phyloP scores from a whole-genome alignment of 768 basidiomycete genomes.

The Kwoniella sp. region DNA sequence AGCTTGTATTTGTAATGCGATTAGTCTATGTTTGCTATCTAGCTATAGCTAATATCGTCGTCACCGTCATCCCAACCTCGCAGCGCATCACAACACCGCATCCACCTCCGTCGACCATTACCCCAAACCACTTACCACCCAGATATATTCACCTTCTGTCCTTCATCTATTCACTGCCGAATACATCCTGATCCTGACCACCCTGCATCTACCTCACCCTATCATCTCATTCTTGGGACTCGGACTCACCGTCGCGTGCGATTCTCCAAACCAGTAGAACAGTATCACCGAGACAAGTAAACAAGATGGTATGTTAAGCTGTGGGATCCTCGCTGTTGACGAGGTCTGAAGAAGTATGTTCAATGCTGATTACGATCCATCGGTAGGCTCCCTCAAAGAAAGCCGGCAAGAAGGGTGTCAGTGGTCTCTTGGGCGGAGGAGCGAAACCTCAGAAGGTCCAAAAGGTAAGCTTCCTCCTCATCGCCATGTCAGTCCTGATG shows the following conservation, averaged over 20 bases:
- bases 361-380: not conserved
- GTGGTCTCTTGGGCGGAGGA: constrained; percentile 42
- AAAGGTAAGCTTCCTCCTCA: constrained; percentile 35
- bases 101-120: not conserved
- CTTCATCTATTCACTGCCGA: too few species aligned
- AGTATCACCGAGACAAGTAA: too few species aligned
- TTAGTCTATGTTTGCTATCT: too few species aligned
- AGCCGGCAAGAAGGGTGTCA: constrained; percentile 54
- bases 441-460: constrained; percentile 33
- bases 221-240: too few species aligned
- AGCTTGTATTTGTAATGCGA: constrained; percentile 3
- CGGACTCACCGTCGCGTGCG: too few species aligned
- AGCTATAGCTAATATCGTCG: not conserved
- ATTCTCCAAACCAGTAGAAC: too few species aligned
- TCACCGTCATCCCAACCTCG: constrained; percentile 6
- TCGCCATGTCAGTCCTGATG: too few species aligned
- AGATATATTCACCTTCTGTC: too few species aligned
- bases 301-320: constrained; percentile 15
- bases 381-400: constrained; percentile 55
- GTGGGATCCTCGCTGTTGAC: not conserved
- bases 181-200: not conserved
- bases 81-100: constrained; percentile 14
- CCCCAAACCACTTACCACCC: too few species aligned
- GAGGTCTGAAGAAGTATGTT: not conserved
- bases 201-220: not conserved